Base-by-base conservation (phyloP, 2,329 filamentous ascomycete genomes). In the Alternaria brassicicola region DNA sequence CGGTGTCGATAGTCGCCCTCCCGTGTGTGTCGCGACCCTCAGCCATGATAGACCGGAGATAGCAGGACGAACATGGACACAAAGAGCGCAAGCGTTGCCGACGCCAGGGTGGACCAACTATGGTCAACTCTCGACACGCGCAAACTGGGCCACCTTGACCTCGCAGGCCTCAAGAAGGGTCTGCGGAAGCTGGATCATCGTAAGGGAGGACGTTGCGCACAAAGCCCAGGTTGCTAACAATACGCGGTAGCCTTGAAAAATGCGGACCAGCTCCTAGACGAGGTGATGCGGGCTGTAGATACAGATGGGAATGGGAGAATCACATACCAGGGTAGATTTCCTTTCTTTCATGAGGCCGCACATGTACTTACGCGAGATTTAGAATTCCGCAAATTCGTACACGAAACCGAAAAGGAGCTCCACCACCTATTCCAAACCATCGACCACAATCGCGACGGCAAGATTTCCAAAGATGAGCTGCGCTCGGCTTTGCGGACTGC, bases 381-480 rank as follows among this genome's bases (percentile, higher is more conserved):
- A 95, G 95, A 99, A 81, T 99, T 99, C 74, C 89, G 89, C 64
- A 84, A 83, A 39, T 98, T 98, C 73, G 92, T 98, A 73, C 86
- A 93, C 71, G 86, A 91, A 58, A 93, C 95, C 39, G 95, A 99
- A 78, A 86, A 86, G 59, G 89, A 97, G 76, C 86, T 99, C 12
- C 89, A 87, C 77, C 78, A 85, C 52, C 86, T 99, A 21, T 99
- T 99, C 80, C 85, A 88, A 68, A 88, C 86, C 63, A 97, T 99
- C 71, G 95, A 99, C 76, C 86, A 85, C 66, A 89, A 98, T 76
- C 83, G 88, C 63, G 91, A 96, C 77, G 94, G 94, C 38, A 90
- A 89, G 74, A 84, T 99, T 60, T 92, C 96, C 72, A 93, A 92
- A 78, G 82, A 83, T n/a, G 94, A 98, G 81, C 84, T 99, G 46